Base-by-base conservation (phyloP, 139 green algal genomes). In the Micromonas pusilla region DNA sequence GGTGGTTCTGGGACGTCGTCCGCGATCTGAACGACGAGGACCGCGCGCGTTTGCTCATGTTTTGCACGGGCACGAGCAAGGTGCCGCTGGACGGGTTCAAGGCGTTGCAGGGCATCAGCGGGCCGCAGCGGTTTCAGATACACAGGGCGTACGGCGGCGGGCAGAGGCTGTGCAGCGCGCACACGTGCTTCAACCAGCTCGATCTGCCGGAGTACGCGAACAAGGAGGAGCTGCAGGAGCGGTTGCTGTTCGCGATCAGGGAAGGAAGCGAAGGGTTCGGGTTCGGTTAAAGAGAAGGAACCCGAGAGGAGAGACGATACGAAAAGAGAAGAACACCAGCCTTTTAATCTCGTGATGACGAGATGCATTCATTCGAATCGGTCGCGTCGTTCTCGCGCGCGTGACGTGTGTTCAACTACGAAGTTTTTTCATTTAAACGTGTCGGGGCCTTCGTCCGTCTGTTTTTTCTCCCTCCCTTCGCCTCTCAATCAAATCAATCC, bases 1-100 rank as follows among this genome's bases (percentile, higher is more conserved):
- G 87, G 72, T 97, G 93, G 93, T 98, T 98, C 87, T 98, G 95
- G 93, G 90, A 97, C 78, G 79, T 95, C 20, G 91, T 97, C 71
- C 38, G 67, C 0, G 90, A 90, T 52, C 88, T 98, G 82, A 86
- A 88, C 81, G 90, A 91, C 77, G 89, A 97, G 84, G 90, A 98
- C 77, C 75, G 89, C 28, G 92, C 93, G 33, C 86, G 93, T 75
- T 89, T 99, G 84, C 85, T 94, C 73, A 91, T 96, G 85, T 97
- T 97, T 52, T 76, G 68, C 73, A 84, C 86, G 80, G 91, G 93
- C 63, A 98, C 95, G 25, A 90, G 81, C 84, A 98, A 97, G 85
- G 93, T 98, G 37, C 95, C 95, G 0, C 86, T 99, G 77, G 94
- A 94, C 31, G 95, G 95, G 66, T 99, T 99, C 83, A 89, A 87